phyloP scores from a whole-genome alignment of 2,329 filamentous ascomycete genomes.

The Trichoderma sp. region DNA sequence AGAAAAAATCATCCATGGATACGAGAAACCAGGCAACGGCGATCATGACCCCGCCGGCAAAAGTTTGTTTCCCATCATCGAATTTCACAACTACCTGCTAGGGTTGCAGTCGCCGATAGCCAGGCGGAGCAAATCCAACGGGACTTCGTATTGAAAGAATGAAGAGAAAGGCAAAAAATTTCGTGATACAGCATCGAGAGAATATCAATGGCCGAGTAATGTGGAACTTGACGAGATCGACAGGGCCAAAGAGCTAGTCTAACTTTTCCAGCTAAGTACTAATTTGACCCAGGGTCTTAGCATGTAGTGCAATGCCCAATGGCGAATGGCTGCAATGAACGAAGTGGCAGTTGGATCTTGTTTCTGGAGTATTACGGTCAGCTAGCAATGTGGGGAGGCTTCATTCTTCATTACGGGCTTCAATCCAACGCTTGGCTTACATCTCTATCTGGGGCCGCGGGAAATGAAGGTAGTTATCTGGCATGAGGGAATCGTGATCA shows the following conservation, averaged over 20 bases:
- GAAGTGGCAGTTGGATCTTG: not conserved
- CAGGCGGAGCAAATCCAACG: not conserved
- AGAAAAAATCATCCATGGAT: not conserved
- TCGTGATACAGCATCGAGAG: not conserved
- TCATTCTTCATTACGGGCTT: not conserved
- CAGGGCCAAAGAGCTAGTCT: conserved; percentile 6
- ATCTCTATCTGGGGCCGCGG: not conserved
- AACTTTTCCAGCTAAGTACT: not conserved
- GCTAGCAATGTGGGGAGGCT: conserved; percentile 2
- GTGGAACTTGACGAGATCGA: conserved; percentile 8
- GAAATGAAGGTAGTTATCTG: not conserved
- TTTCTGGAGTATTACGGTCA: not conserved
- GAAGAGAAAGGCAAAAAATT: not conserved
- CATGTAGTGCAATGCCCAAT: not conserved
- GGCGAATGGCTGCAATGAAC: not conserved
- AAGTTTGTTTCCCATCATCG: not conserved
- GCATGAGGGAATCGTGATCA: not conserved
- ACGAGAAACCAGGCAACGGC: not conserved
- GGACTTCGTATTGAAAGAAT: not conserved
- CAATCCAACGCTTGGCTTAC: not conserved
- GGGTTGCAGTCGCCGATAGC: not conserved
- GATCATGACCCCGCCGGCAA: not conserved
- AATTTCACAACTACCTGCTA: not conserved
- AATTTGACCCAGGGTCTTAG: conserved; percentile 2
- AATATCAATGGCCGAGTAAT: not conserved